Conservation (phyloP, 2,329 filamentous ascomycete genomes). For the Aureobasidium sp. region DNA sequence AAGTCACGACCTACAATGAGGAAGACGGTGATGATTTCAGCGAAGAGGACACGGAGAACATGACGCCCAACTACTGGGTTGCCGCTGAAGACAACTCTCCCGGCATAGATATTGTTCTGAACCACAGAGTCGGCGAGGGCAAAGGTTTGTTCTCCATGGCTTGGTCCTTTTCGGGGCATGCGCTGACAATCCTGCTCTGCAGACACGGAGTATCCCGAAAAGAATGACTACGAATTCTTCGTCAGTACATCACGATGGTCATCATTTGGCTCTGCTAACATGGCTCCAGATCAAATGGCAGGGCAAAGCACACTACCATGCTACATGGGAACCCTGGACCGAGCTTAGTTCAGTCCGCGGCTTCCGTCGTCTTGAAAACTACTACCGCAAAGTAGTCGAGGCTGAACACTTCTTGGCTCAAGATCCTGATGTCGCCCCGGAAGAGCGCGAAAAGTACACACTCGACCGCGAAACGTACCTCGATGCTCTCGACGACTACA, state of each 20-base stretch:
- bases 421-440: slow-evolving; percentile 64
- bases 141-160: slow-evolving; percentile 23
- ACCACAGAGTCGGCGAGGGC: slow-evolving; percentile 70
- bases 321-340: slow-evolving; percentile 83
- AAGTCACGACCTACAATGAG: slow-evolving; percentile 60
- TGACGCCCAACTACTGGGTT: slow-evolving; percentile 62
- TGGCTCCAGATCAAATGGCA: slow-evolving; percentile 82
- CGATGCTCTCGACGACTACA: slow-evolving; percentile 82
- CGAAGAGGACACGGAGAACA: slow-evolving; percentile 51
- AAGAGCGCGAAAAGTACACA: slow-evolving; percentile 88
- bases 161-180: neutral
- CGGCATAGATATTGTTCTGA: slow-evolving; percentile 83
- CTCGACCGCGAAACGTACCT: slow-evolving; percentile 88
- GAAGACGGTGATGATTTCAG: slow-evolving; percentile 51
- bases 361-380: slow-evolving; percentile 86
- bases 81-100: slow-evolving; percentile 68
- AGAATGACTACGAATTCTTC: slow-evolving; percentile 78
- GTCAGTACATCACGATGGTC: slow-evolving; percentile 27
- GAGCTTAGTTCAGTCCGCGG: slow-evolving; percentile 69
- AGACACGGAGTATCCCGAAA: slow-evolving; percentile 34
- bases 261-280: slow-evolving; percentile 17
- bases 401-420: slow-evolving; percentile 70
- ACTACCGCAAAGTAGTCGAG: slow-evolving; percentile 74
- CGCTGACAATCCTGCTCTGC: neutral
- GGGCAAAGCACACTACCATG: slow-evolving; percentile 86